Conservation (phyloP, 1,284 basidiomycete species). For the Naganishia cerealis region DNA sequence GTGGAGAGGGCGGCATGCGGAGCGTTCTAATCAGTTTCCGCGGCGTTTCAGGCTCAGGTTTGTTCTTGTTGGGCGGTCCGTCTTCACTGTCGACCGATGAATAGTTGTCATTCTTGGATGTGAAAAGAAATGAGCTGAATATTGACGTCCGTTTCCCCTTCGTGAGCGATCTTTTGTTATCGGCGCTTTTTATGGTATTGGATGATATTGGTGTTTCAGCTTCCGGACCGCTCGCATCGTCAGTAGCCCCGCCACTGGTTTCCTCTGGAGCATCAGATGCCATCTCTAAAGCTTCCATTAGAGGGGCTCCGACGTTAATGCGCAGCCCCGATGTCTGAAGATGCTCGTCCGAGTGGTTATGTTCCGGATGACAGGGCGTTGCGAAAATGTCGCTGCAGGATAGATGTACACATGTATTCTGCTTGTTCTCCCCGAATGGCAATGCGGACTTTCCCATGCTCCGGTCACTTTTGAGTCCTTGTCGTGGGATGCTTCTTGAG, state of each 20-base stretch:
- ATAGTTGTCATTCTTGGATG: background rate
- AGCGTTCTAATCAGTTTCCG: background rate
- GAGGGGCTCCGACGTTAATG: background rate
- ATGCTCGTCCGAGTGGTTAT: background rate
- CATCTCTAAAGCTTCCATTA: background rate
- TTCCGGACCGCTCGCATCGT: background rate
- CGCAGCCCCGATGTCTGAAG: background rate
- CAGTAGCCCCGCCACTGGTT: background rate
- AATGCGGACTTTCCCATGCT: background rate
- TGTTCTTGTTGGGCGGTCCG: background rate
- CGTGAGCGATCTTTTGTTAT: background rate
- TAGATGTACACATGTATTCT: background rate
- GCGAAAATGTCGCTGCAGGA: background rate
- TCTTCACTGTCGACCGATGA: background rate
- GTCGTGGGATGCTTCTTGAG: background rate
- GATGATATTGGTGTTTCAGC: background rate
- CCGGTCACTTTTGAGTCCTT: background rate
- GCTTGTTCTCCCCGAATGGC: background rate
- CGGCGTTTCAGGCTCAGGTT: background rate
- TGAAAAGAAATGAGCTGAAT: conserved; percentile 2
- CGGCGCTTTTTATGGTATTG: background rate
- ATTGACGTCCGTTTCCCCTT: conserved; percentile 5
- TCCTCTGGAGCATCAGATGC: background rate
- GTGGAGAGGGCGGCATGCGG: conserved; percentile 1
- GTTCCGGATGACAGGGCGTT: background rate